Base-by-base conservation (phyloP, 106 monocot species). In the Phalaenopsis aphrodite region DNA sequence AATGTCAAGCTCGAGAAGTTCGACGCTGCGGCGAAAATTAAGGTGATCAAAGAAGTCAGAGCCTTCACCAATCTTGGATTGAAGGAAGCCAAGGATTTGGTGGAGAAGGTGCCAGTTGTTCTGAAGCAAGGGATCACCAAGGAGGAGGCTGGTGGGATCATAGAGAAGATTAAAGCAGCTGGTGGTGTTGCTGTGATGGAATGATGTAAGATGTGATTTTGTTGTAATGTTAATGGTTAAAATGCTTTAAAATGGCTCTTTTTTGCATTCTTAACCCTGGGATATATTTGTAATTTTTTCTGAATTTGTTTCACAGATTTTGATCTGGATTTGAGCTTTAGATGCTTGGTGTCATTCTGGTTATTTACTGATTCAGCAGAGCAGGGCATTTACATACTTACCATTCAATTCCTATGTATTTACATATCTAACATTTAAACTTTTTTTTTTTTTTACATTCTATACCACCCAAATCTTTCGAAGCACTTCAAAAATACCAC, bases 41-140 rank as follows among this genome's bases (percentile, higher is more conserved):
- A 97, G 86, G 94, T 97, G 74, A 94, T 97, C 71, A 97, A 97
- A 81, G 96, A 97, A 84, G 92, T 97, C 49, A 90, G 96, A 68
- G 64, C 91, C 30, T 97, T 97, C 64, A 97, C 94, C 5, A 90
- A 76, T 84, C 87, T 97, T 3, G 94, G 96, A 16, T 65, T 97
- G 87, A 97, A 97, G 86, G 96, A 97, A 71, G 96, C 96, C 8
- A 97, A 97, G 81, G 96, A 97, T 14, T 77, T 97, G 72, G 96
- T 97, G 5, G 96, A 97, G 86, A 97, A 94, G 79, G 84, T 61
- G 2, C 96, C 96, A 0, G 86, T 90, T 49, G 10, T 94, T 48
- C 78, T 97, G 78, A 97, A 97, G 75, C 96, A 94, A 78, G 94
- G 94, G 43, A 66, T 97, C 65, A 92, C 94, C 8, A 97, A 92